Percentiles rank a stretch among this genome's conserved stretches.
These are phyloP conservation scores for Boletus tomentosulus DNA, from an alignment of 768 basidiomycete species.

Conservation along the genomic window DNA sequence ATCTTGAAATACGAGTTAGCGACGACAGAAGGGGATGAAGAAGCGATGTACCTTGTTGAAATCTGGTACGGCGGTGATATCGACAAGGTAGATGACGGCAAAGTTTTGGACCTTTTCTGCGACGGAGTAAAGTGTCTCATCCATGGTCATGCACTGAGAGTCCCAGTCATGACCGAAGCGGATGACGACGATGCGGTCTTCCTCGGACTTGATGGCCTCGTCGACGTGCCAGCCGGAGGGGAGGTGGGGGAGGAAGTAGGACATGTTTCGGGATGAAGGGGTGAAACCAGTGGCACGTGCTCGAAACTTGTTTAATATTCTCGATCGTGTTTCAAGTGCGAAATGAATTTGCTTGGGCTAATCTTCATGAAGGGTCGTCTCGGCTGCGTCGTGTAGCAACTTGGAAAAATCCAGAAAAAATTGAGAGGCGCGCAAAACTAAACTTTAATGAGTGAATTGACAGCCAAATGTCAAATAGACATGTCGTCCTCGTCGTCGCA, in stretches of 20 bases:
- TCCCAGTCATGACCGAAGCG: slow-evolving; percentile 96
- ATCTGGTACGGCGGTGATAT: slow-evolving; percentile 96
- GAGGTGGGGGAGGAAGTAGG: slow-evolving; percentile 84
- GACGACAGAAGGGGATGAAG: too few species aligned
- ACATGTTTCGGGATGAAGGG: slow-evolving; percentile 46
- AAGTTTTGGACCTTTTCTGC: slow-evolving; percentile 98
- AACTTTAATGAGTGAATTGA: neutral
- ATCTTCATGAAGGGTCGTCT: neutral
- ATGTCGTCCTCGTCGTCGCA: neutral
- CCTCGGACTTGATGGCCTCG: slow-evolving; percentile 97
- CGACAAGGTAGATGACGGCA: slow-evolving; percentile 91
- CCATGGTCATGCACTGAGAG: slow-evolving; percentile 96
- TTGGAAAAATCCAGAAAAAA: neutral
- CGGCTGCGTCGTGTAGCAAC: neutral
- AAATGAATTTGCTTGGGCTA: neutral
- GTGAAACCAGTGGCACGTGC: neutral
- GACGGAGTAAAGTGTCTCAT: slow-evolving; percentile 89
- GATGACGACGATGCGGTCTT: slow-evolving; percentile 91
- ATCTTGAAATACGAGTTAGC: slow-evolving; percentile 49
- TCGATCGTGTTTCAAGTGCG: neutral
- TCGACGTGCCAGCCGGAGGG: slow-evolving; percentile 98
- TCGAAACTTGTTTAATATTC: neutral
- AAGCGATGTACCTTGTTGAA: slow-evolving; percentile 81
- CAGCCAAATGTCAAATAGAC: neutral
- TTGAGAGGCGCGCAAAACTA: neutral